Conservation (phyloP, 2,329 filamentous ascomycete genomes). For the Beauveria varroae region DNA sequence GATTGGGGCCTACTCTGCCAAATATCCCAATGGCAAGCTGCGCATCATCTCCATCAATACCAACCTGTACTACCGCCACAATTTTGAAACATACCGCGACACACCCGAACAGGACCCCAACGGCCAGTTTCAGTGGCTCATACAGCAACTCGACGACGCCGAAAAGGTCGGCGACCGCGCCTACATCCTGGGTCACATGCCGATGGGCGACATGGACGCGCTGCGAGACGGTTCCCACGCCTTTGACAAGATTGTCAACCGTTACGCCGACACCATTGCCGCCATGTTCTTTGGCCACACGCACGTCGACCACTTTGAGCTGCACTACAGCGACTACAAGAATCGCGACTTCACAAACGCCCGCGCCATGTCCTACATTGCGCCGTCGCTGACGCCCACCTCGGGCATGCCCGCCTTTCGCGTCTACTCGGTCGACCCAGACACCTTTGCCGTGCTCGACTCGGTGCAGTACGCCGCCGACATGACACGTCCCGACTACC, state of each 20-base stretch:
- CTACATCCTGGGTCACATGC: conserved; percentile 52
- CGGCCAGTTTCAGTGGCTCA: conserved; percentile 46
- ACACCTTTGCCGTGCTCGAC: conserved; percentile 48
- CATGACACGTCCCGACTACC: conserved; percentile 36
- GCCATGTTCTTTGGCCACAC: conserved; percentile 52
- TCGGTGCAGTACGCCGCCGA: conserved; percentile 47
- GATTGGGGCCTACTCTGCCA: conserved; percentile 43
- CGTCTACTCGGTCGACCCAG: conserved; percentile 50
- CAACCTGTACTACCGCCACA: conserved; percentile 51
- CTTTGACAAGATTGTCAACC: conserved; percentile 45
- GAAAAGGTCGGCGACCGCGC: conserved; percentile 45
- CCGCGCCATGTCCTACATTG: conserved; percentile 44
- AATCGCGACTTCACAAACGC: conserved; percentile 35
- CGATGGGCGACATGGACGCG: conserved; percentile 40
- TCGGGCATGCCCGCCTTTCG: conserved; percentile 50
- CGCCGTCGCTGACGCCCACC: conserved; percentile 46
- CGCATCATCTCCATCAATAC: conserved; percentile 53
- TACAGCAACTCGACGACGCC: conserved; percentile 43
- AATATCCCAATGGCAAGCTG: conserved; percentile 37
- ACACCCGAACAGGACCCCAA: conserved; percentile 43
- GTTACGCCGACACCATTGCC: conserved; percentile 46
- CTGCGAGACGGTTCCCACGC: conserved; percentile 46
- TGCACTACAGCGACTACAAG: conserved; percentile 44
- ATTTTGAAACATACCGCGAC: conserved; percentile 48
- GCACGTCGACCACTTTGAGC: conserved; percentile 48